Percentiles rank a stretch among this genome's conserved stretches.
These are phyloP conservation scores for Cymbopogon flexuosus DNA, from an alignment of 202 grass and related monocot genomes.

Conservation along the genomic window DNA sequence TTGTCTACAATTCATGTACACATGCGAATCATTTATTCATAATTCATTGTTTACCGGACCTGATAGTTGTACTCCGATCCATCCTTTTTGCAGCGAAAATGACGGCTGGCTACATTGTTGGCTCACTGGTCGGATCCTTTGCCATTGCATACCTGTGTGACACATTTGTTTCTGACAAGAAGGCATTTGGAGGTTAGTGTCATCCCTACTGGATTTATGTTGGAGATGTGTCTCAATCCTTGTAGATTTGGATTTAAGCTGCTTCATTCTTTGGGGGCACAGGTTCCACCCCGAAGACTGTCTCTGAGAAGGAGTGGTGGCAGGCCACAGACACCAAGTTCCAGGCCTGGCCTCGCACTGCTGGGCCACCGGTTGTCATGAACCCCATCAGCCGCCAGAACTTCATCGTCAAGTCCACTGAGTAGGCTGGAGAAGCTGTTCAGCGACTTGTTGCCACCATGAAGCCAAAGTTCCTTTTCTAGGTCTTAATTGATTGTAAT, in stretches of 20 bases:
- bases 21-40: background rate
- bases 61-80: background rate
- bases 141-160: conserved; percentile 50
- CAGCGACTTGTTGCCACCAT: background rate
- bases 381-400: conserved; percentile 77
- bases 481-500: conserved; percentile 25
- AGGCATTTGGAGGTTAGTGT: conserved; percentile 57
- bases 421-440: conserved; percentile 17
- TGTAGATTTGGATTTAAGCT: background rate
- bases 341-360: conserved; percentile 69
- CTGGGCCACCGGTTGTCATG: conserved; percentile 67
- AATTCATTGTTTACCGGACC: background rate
- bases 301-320: conserved; percentile 58
- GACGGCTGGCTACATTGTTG: conserved; percentile 35
- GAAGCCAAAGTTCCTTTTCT: conserved; percentile 25
- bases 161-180: conserved; percentile 41
- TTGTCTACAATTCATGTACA: background rate
- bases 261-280: background rate
- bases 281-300: conserved; percentile 49
- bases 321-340: conserved; percentile 49
- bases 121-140: conserved; percentile 12
- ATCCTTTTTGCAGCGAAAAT: conserved; percentile 36
- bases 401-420: conserved; percentile 56
- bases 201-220: background rate
- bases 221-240: background rate